Percentiles rank a stretch among this genome's conserved stretches.
phyloP scores from a whole-genome alignment of 108 stramenopile species.

The Cyclotella baltica region DNA sequence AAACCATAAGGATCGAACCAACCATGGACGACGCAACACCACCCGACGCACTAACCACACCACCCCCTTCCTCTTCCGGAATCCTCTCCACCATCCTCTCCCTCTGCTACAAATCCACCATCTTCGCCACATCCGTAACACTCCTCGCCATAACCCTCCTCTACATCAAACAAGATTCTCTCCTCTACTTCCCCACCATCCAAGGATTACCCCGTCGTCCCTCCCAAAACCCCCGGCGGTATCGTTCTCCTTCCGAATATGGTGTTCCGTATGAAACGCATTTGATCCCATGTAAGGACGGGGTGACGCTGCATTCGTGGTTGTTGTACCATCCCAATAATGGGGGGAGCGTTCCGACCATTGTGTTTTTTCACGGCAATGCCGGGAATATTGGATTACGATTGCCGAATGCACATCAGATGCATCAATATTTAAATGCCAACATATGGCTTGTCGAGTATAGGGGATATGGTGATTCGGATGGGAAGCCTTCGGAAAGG shows the following conservation, averaged over 20 bases:
- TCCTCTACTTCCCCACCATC: constrained; percentile 83
- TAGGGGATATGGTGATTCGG: constrained; percentile 90
- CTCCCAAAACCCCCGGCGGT: constrained; percentile 69
- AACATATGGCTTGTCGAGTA: constrained; percentile 95
- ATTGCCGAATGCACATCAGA: constrained; percentile 84
- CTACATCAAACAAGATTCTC: constrained; percentile 78
- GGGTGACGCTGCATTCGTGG: constrained; percentile 85
- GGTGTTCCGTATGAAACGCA: constrained; percentile 69
- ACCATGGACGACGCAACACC: too few relatives aligned
- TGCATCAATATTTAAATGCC: constrained; percentile 69
- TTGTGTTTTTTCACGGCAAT: constrained; percentile 98
- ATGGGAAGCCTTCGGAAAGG: constrained; percentile 70
- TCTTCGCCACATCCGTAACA: constrained; percentile 16
- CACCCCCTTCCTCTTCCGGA: not conserved
- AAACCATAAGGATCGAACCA: too few relatives aligned
- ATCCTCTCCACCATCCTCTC: not conserved
- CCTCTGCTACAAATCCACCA: constrained; percentile 9
- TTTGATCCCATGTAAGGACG: constrained; percentile 71
- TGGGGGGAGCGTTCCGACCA: constrained; percentile 66
- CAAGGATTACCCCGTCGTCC: constrained; percentile 71
- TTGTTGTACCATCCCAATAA: constrained; percentile 70
- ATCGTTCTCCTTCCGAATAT: constrained; percentile 75
- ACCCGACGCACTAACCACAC: too few relatives aligned
- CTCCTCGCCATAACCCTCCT: constrained; percentile 53
- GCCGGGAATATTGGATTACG: constrained; percentile 97